Percentiles rank a stretch among this genome's conserved stretches.
Evolutionary conservation across 2,329 filamentous ascomycete genomes (phyloP).

Genomic region (Clathrospora elynae): DNA sequence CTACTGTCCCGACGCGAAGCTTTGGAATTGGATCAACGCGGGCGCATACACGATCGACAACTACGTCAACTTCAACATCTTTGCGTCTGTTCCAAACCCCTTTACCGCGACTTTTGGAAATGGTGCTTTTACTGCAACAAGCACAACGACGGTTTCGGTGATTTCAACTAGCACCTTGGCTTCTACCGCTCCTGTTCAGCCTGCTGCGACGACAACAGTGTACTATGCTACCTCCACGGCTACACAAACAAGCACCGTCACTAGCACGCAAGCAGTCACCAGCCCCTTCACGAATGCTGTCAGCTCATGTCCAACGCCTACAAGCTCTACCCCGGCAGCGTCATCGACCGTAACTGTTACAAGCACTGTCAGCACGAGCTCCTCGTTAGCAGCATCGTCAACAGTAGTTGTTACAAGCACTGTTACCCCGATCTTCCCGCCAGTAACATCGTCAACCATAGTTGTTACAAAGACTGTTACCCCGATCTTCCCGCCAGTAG

Average conservation of each 20-base stretch:
- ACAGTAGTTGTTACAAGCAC: too few species aligned
- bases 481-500: too few species aligned
- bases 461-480: too few species aligned
- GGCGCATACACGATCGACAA: constrained; percentile 16
- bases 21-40: constrained; percentile 6
- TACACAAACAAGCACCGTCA: constrained; percentile 2
- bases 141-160: constrained; percentile 2
- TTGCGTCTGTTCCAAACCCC: background rate
- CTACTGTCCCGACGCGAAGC: constrained; percentile 4
- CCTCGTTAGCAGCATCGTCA: too few species aligned
- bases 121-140: too few species aligned
- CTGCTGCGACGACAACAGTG: constrained; percentile 3
- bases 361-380: too few species aligned
- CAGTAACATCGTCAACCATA: too few species aligned
- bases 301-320: constrained; percentile 5
- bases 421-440: too few species aligned
- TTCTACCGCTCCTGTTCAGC: background rate
- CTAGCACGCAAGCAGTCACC: background rate
- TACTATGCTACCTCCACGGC: background rate
- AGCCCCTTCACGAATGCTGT: constrained; percentile 1
- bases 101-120: constrained; percentile 17
- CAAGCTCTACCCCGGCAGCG: too few species aligned
- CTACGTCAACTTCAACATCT: background rate
- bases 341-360: too few species aligned
- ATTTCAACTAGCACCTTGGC: constrained; percentile 5